Conservation (phyloP, 2,329 filamentous ascomycete genomes). For the Epicoccum sorghinum region DNA sequence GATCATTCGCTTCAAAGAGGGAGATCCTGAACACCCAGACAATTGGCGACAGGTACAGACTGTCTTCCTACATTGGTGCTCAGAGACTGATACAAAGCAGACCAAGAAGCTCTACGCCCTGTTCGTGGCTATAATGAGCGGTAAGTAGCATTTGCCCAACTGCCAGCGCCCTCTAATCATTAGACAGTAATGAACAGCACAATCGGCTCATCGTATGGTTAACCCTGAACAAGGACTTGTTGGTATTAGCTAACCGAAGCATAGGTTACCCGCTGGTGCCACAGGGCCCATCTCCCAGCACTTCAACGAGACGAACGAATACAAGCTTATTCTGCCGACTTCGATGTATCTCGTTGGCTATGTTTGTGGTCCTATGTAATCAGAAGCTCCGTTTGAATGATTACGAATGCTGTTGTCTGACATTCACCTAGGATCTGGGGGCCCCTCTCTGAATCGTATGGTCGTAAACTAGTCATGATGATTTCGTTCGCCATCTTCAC, state of each 20-base stretch:
- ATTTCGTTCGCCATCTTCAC: conserved; percentile 57
- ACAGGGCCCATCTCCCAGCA: conserved; percentile 63
- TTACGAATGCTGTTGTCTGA: not conserved
- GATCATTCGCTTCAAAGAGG: conserved; percentile 48
- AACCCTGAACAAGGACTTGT: not conserved
- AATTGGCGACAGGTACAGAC: conserved; percentile 47
- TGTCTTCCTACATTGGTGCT: not conserved
- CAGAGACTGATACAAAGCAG: conserved; percentile 35
- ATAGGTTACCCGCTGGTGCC: conserved; percentile 65
- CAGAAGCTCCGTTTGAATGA: not conserved
- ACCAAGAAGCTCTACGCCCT: conserved; percentile 63
- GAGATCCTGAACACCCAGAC: conserved; percentile 51
- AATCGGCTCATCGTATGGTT: conserved; percentile 61
- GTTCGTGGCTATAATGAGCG: conserved; percentile 60
- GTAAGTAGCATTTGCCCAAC: conserved; percentile 45
- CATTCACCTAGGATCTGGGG: conserved; percentile 40
- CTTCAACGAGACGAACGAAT: conserved; percentile 60
- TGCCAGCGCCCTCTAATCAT: not conserved
- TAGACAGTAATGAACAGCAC: conserved; percentile 64
- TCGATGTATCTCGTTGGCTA: conserved; percentile 60
- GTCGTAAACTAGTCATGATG: conserved; percentile 56
- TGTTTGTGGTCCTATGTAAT: conserved; percentile 49
- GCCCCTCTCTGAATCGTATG: conserved; percentile 54
- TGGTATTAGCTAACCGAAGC: not conserved
- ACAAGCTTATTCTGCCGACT: conserved; percentile 54